These are phyloP conservation scores for Immersiella caudata DNA, from an alignment of 495 filamentous ascomycete genomes.

Conservation along the genomic window DNA sequence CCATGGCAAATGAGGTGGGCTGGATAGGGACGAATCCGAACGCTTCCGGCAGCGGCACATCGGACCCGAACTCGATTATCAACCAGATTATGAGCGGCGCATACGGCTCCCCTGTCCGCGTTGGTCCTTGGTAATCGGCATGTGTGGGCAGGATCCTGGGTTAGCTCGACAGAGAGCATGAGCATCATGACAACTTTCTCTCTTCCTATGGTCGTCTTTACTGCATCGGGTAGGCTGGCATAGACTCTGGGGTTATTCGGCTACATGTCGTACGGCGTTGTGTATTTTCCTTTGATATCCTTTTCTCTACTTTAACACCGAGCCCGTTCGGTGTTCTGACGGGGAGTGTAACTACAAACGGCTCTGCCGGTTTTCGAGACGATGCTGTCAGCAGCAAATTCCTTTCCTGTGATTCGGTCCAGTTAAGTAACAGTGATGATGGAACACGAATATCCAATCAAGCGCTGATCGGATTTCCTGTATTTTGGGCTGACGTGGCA, in stretches of 20 bases:
- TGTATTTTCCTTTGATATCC: conserved; percentile 18
- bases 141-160: background rate
- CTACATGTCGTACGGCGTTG: conserved; percentile 13
- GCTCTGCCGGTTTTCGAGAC: background rate
- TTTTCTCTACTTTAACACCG: conserved; percentile 1
- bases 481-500: background rate
- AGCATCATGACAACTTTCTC: conserved; percentile 21
- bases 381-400: background rate
- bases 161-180: background rate
- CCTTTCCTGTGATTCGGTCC: background rate
- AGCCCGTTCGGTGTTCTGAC: conserved; percentile 16
- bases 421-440: background rate
- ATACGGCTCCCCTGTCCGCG: conserved; percentile 73
- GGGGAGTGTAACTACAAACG: conserved; percentile 4
- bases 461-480: background rate
- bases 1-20: conserved; percentile 70
- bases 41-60: conserved; percentile 45
- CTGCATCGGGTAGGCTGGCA: conserved; percentile 22
- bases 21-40: conserved; percentile 66
- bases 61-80: conserved; percentile 66
- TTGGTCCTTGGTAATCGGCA: conserved; percentile 65
- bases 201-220: background rate
- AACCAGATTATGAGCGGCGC: conserved; percentile 79
- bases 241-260: conserved; percentile 24
- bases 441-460: background rate